A percentile compares a stretch with the other conserved stretches of the same genome.
These are phyloP conservation scores for Penicillium sp. DNA, from an alignment of 2,329 filamentous ascomycete genomes.

Conservation along the genomic window DNA sequence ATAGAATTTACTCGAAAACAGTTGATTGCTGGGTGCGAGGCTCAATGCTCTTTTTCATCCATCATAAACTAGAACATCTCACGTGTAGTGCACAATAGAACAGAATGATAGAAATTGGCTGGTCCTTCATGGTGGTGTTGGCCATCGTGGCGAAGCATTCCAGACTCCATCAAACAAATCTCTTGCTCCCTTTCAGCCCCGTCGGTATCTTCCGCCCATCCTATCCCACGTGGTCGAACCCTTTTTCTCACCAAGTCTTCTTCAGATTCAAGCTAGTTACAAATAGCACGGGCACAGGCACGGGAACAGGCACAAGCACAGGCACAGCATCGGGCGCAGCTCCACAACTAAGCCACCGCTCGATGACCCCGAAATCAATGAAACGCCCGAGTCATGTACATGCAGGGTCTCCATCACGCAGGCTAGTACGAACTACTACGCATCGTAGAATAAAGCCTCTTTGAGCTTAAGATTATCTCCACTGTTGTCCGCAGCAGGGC, in stretches of 20 bases:
- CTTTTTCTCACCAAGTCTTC: background rate
- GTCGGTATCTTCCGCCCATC: background rate
- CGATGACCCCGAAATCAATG: background rate
- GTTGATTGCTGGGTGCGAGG: too few relatives aligned
- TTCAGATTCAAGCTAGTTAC: background rate
- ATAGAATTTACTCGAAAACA: too few relatives aligned
- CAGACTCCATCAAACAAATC: background rate
- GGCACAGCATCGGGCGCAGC: background rate
- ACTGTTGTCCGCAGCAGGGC: conserved; percentile 1
- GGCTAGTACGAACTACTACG: background rate
- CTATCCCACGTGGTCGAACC: background rate
- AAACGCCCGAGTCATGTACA: background rate
- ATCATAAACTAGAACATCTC: background rate
- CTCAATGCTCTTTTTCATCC: too few relatives aligned
- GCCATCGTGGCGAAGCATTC: background rate
- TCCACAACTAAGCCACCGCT: background rate
- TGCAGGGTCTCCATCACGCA: background rate
- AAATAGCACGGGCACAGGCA: background rate
- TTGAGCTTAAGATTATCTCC: background rate
- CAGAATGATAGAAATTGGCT: background rate
- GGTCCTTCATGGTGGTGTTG: background rate
- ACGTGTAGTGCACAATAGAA: background rate
- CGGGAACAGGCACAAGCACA: too few relatives aligned
- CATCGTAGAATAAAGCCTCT: conserved; percentile 2
- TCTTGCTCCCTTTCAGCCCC: background rate